Percentiles rank a stretch among this genome's conserved stretches.
Conservation (phyloP, 1,284 basidiomycete genomes). For the Cystobasidiaceae sp. region DNA sequence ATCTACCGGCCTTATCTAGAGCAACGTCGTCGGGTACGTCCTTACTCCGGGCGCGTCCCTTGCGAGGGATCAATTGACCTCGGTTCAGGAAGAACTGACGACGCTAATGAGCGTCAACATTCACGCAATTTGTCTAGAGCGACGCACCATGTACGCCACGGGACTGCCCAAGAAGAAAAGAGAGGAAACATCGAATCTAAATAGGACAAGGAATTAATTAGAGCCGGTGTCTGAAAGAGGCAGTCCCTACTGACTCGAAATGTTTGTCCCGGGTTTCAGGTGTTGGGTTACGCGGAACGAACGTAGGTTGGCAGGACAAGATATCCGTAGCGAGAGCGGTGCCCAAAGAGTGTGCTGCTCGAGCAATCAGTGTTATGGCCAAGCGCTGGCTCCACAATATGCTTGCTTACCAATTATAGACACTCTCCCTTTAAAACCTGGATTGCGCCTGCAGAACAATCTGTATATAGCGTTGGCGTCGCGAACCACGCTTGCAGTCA, state of each 20-base stretch:
- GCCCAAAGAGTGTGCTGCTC: conserved; percentile 40
- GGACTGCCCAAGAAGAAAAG: conserved; percentile 46
- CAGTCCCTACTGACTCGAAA: background rate
- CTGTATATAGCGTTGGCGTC: conserved; percentile 46
- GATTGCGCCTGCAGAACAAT: conserved; percentile 44
- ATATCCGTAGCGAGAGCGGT: conserved; percentile 42
- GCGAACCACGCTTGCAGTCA: conserved; percentile 43
- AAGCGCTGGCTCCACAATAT: conserved; percentile 27
- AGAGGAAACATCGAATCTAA: conserved; percentile 42
- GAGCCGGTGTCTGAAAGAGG: background rate
- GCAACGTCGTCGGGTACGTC: conserved; percentile 38
- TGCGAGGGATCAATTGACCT: conserved; percentile 46
- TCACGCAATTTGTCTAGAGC: background rate
- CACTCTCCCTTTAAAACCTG: conserved; percentile 44
- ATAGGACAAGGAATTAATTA: background rate
- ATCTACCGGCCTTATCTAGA: conserved; percentile 42
- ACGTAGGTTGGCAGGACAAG: conserved; percentile 43
- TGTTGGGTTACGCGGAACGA: conserved; percentile 33
- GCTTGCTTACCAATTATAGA: conserved; percentile 43
- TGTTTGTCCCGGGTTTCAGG: conserved; percentile 14
- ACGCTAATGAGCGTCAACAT: conserved; percentile 31
- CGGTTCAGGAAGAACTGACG: conserved; percentile 43
- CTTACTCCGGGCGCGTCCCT: conserved; percentile 37
- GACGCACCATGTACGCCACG: conserved; percentile 27
- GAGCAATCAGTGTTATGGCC: background rate